Evolutionary conservation across 2,329 filamentous ascomycete genomes (phyloP).

Genomic region (Magnaporthiopsis rhizophila): DNA sequence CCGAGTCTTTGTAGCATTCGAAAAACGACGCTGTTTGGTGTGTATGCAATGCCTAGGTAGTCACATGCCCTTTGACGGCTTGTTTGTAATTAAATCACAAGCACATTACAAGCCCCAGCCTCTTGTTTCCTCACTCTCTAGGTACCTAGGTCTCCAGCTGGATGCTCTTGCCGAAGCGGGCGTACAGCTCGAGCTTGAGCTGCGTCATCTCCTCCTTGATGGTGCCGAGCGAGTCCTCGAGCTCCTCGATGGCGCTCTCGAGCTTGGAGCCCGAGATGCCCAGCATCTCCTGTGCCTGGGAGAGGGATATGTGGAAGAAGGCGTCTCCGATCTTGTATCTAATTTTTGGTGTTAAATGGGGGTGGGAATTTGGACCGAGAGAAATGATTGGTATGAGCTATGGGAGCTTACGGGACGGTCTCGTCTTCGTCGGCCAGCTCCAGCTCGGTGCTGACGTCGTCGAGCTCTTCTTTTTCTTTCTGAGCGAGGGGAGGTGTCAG

Average conservation of each 20-base stretch:
- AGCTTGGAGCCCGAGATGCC: slow-evolving; percentile 61
- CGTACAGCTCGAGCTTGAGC: slow-evolving; percentile 88
- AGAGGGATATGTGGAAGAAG: slow-evolving; percentile 78
- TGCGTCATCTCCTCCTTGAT: slow-evolving; percentile 81
- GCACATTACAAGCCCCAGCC: too few relatives aligned
- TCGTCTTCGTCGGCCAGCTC: slow-evolving; percentile 96
- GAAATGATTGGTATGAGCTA: too few relatives aligned
- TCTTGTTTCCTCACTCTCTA: not conserved
- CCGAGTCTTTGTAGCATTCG: too few relatives aligned
- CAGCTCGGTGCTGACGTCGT: slow-evolving; percentile 83
- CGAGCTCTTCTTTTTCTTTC: slow-evolving; percentile 98
- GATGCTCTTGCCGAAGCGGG: slow-evolving; percentile 91
- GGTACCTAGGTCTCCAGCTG: slow-evolving; percentile 74
- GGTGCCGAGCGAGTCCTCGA: slow-evolving; percentile 69
- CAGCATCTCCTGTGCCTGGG: slow-evolving; percentile 82
- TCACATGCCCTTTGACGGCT: too few relatives aligned
- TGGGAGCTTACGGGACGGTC: slow-evolving; percentile 65
- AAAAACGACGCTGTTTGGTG: too few relatives aligned
- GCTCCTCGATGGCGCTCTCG: slow-evolving; percentile 63
- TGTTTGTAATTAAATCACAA: too few relatives aligned
- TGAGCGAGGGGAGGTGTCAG: slow-evolving; percentile 25
- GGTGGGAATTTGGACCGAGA: not conserved
- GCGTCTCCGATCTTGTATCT: slow-evolving; percentile 97
- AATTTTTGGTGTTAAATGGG: slow-evolving; percentile 11
- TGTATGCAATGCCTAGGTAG: too few relatives aligned